A percentile compares a stretch with the other conserved stretches of the same genome.
phyloP scores from a whole-genome alignment of 495 filamentous ascomycete genomes.

The Hypomontagnella submonticulosa region DNA sequence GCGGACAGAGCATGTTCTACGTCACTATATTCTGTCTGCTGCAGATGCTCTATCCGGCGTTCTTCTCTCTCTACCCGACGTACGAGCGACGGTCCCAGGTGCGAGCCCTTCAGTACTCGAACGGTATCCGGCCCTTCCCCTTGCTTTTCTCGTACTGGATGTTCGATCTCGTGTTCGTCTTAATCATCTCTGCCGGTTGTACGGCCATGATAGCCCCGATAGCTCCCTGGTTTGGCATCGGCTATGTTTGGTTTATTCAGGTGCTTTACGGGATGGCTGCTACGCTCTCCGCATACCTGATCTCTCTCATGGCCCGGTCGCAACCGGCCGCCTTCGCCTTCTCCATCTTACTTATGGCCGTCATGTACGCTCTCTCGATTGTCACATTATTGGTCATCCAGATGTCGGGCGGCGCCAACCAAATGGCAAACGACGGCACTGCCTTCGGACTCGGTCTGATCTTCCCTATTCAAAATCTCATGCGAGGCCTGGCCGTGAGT shows the following conservation, averaged over 20 bases:
- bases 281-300: conserved; percentile 74
- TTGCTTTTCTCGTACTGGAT: conserved; percentile 73
- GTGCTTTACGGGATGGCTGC: conserved; percentile 79
- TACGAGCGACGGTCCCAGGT: conserved; percentile 74
- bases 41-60: conserved; percentile 73
- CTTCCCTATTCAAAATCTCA: conserved; percentile 56
- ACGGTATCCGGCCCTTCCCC: conserved; percentile 69
- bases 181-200: conserved; percentile 65
- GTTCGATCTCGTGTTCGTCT: conserved; percentile 75
- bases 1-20: conserved; percentile 66
- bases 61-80: conserved; percentile 79
- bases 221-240: conserved; percentile 76
- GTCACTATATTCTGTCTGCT: conserved; percentile 69
- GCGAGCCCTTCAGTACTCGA: conserved; percentile 77
- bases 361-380: conserved; percentile 75
- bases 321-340: conserved; percentile 78
- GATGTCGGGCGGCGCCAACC: conserved; percentile 67
- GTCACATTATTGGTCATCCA: conserved; percentile 64
- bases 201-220: conserved; percentile 69
- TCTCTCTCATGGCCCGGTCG: conserved; percentile 73
- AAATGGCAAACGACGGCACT: conserved; percentile 68
- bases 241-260: conserved; percentile 80
- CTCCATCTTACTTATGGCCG: conserved; percentile 68
- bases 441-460: conserved; percentile 75
- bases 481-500: conserved; percentile 38